Percentiles rank a stretch among this genome's conserved stretches.
These are phyloP conservation scores for Fusarium palustre DNA, from an alignment of 2,329 filamentous ascomycete species.

Conservation along the genomic window DNA sequence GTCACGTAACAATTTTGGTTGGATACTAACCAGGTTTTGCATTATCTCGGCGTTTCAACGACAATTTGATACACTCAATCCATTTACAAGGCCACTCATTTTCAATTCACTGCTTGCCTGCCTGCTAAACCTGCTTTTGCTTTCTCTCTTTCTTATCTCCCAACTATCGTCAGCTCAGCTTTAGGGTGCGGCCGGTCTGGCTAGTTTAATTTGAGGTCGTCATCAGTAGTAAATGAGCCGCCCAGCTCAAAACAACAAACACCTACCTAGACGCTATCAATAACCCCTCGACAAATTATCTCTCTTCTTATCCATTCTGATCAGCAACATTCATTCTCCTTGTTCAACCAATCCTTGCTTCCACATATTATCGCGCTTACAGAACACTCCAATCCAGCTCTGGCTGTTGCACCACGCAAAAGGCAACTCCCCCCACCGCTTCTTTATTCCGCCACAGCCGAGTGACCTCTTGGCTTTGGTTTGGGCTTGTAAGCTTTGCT, in stretches of 20 bases:
- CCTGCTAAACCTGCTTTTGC: conserved; percentile 22
- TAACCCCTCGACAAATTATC: conserved; percentile 27
- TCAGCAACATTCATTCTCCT: conserved; percentile 17
- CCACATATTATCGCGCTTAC: conserved; percentile 13
- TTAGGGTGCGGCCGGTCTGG: neutral
- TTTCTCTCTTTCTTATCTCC: neutral
- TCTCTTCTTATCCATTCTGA: conserved; percentile 25
- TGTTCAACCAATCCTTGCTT: conserved; percentile 29
- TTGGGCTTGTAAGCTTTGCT: conserved; percentile 2
- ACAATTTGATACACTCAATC: conserved; percentile 12
- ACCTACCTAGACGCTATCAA: conserved; percentile 4
- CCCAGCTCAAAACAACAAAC: neutral
- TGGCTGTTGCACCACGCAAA: conserved; percentile 31
- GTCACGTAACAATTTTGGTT: conserved; percentile 23
- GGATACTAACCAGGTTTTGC: conserved; percentile 26
- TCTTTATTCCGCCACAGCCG: conserved; percentile 32
- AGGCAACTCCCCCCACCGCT: conserved; percentile 26
- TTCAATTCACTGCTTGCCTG: neutral
- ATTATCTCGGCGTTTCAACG: conserved; percentile 21
- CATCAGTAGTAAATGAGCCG: neutral
- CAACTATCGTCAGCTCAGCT: neutral
- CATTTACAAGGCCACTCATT: neutral
- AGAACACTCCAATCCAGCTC: neutral
- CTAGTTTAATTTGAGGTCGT: neutral
- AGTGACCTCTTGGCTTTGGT: conserved; percentile 30